These are phyloP conservation scores for Paspalum vaginatum DNA, from an alignment of 176 grass and related monocot genomes.

Conservation along the genomic window DNA sequence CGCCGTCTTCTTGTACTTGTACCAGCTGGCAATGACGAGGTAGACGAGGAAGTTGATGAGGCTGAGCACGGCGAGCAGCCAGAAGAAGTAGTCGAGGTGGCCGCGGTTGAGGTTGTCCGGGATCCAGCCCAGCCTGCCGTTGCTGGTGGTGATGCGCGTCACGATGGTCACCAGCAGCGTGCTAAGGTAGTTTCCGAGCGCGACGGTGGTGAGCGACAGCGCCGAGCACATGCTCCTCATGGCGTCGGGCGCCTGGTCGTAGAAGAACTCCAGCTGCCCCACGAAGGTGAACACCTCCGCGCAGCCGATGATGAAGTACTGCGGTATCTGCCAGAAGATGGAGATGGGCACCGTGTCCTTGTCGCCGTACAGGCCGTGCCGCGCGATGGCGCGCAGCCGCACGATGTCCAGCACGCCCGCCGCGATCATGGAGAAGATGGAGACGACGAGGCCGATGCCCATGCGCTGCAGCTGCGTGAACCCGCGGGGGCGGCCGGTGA, in stretches of 20 bases:
- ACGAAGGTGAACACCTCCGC: constrained; percentile 83
- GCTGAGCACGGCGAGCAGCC: constrained; percentile 76
- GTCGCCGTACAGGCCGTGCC: constrained; percentile 44
- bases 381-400: constrained; percentile 46
- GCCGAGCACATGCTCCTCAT: constrained; percentile 81
- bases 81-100: constrained; percentile 90
- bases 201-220: constrained; percentile 71
- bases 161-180: constrained; percentile 83
- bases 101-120: constrained; percentile 79
- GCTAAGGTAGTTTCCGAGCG: constrained; percentile 78
- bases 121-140: constrained; percentile 71
- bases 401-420: constrained; percentile 69
- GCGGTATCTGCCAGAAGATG: constrained; percentile 90
- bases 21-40: constrained; percentile 70
- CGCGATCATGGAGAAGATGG: constrained; percentile 75
- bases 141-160: constrained; percentile 45
- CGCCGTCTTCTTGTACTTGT: constrained; percentile 83
- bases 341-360: constrained; percentile 58
- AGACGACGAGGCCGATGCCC: constrained; percentile 87
- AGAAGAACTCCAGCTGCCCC: constrained; percentile 92
- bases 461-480: constrained; percentile 94
- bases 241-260: constrained; percentile 88
- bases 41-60: constrained; percentile 63
- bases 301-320: constrained; percentile 80
- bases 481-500: constrained; percentile 55